Base-by-base conservation (phyloP, 345 rosid genomes). In the Geranium rotundifolium region DNA sequence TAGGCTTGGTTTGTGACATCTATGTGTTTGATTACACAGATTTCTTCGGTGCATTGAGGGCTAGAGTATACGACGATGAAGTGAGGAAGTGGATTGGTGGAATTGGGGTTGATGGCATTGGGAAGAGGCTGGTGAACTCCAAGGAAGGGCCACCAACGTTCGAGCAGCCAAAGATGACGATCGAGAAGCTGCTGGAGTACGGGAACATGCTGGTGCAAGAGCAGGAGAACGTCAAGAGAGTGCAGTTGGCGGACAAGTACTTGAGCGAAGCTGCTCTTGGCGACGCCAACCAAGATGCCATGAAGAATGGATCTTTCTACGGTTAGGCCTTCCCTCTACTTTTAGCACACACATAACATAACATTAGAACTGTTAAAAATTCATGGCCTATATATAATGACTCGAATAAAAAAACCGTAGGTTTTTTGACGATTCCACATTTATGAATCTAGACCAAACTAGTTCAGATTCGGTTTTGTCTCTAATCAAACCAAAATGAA, bases 11-110 rank as follows among this genome's bases (percentile, higher is more conserved):
- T 34, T 34, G 10, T 29, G 19, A 59, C 14, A 27, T 10, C 30
- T 16, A 23, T 15, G 17, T 7, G 27, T 0, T 27, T 62, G n/a
- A 0, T 6, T 34, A 8, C 60, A 59, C 72, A 91, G 96, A 92
- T 72, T 92, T 92, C 86, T 92, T 89, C 3, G 96, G 98, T 49
- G 98, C 98, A 0, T 66, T 92, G 65, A 84, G 97, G 86, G 95
- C 98, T 7, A 80, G 97, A 77, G 98, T 92, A n/a, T 92, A 89
- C 65, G 98, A 92, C 15, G 97, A 92, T 54, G 98, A 87, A 81
- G 97, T 92, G 79, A 89, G 96, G 79, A 92, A 92, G 77, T 87
- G 93, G 82, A 63, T 92, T 1, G 58, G 77, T 0, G 85, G 73
- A 0, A 65, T 90, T 3, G 97, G 98, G 52, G 88, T 92, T 1